Evolutionary conservation across 208 protist genomes (phyloP).

Genomic region (Leishmania amazonensis): DNA sequence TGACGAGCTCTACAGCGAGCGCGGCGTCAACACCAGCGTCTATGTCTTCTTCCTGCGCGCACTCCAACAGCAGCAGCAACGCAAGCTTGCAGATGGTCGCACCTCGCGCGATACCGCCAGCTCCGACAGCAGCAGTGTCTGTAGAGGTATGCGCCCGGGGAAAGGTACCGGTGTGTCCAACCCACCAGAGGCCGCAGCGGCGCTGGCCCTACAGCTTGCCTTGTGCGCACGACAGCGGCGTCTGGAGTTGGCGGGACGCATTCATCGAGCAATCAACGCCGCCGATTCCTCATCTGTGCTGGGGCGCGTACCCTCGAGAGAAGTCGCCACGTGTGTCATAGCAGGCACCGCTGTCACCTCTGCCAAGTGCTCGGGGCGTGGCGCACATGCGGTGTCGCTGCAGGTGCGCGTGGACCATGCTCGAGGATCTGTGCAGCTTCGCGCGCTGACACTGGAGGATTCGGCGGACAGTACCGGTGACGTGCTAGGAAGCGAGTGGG

Average conservation of each 20-base stretch:
- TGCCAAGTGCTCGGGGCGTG: not conserved
- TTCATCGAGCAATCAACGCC: not conserved
- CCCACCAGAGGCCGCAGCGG: not conserved
- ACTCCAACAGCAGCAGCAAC: constrained; percentile 10
- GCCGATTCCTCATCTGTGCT: not conserved
- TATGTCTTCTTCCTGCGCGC: constrained; percentile 53
- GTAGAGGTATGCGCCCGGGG: not conserved
- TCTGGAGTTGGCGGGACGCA: constrained; percentile 4
- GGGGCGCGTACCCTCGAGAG: not conserved
- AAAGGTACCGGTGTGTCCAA: not conserved
- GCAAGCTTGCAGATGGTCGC: not conserved
- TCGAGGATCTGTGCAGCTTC: constrained; percentile 29
- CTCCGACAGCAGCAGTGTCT: not conserved
- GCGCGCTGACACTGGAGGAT: not conserved
- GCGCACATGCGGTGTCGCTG: constrained; percentile 2
- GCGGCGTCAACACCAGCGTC: constrained; percentile 51
- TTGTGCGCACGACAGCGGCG: constrained; percentile 21
- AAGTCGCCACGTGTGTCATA: not conserved
- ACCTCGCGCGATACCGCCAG: not conserved
- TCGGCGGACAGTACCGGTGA: not conserved
- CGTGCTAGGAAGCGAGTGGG: not conserved
- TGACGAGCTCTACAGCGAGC: constrained; percentile 53
- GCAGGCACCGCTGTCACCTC: not conserved
- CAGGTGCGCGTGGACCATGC: constrained; percentile 29
- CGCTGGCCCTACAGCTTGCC: constrained; percentile 16